Percentiles rank a stretch among this genome's conserved stretches.
Conservation (phyloP, 345 rosid species). For the Isatis tinctoria region DNA sequence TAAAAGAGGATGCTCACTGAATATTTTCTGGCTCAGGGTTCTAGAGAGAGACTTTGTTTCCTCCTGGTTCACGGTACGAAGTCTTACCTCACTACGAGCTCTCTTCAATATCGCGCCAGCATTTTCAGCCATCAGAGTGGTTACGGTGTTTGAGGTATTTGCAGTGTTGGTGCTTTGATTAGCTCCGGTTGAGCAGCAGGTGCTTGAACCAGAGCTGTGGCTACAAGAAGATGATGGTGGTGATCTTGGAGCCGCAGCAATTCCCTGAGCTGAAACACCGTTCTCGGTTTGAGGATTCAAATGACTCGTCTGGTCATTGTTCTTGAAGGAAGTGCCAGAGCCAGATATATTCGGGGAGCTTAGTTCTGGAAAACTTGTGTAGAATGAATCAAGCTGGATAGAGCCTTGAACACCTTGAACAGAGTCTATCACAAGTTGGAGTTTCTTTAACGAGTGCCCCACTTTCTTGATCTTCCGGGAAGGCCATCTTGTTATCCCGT, state of each 20-base stretch:
- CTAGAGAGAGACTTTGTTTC: conserved; percentile 51
- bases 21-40: conserved; percentile 61
- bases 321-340: conserved; percentile 27
- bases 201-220: conserved; percentile 79
- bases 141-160: conserved; percentile 24
- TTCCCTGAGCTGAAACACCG: conserved; percentile 37
- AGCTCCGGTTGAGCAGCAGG: conserved; percentile 59
- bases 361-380: conserved; percentile 78
- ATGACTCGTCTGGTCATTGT: conserved; percentile 32
- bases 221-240: conserved; percentile 67
- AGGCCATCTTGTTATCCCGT: conserved; percentile 93
- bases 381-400: conserved; percentile 83
- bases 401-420: conserved; percentile 91
- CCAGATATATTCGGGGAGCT: conserved; percentile 52
- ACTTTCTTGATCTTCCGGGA: conserved; percentile 97
- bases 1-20: conserved; percentile 38
- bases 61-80: conserved; percentile 45
- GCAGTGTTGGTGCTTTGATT: conserved; percentile 38
- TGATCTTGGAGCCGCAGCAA: conserved; percentile 51
- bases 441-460: conserved; percentile 87
- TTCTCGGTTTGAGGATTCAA: conserved; percentile 39
- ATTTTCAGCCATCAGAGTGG: conserved; percentile 35
- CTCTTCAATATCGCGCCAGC: conserved; percentile 46
- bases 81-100: conserved; percentile 55
- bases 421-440: conserved; percentile 85